Evolutionary conservation across 208 protist species (phyloP), one percentile per base, ranked within the genome.

Genomic region (Acanthamoeba royreba): DNA sequence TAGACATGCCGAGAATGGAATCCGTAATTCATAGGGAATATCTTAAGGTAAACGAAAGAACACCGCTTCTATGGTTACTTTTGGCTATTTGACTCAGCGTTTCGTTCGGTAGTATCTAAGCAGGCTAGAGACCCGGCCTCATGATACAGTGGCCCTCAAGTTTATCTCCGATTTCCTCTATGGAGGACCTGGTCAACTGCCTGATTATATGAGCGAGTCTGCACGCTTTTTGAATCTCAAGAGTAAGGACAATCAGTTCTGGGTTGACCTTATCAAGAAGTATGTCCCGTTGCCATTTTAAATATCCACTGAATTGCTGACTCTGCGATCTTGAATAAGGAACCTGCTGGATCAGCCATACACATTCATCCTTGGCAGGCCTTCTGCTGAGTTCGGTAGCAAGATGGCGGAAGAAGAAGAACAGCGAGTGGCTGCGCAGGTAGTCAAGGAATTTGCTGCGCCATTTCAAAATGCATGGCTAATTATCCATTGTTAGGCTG

Each of bases 1-100:
- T 95, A 35, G 94, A 95, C 88, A 93, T 95, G 92, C 46, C 94
- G 17, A 13, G 92, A 2, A 94, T 95, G 55, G 53, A 22, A 35
- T 42, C 40, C 3, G 53, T 94, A 25, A 94, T 95, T 8, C 49
- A 95, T 31, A 46, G 74, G 28, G 19, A 69, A 40, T 63, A 63
- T 43, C 46, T 95, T 19, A 85, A 93, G 33, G 40, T 93, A 86
- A 0, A 17, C 40, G n/a, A n/a, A n/a, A n/a, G n/a, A n/a, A n/a
- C n/a, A n/a, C n/a, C n/a, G n/a, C n/a, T n/a, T n/a, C n/a, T n/a
- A n/a, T n/a, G n/a, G n/a, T n/a, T n/a, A n/a, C n/a, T n/a, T n/a
- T 83, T 47, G 11, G 25, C 8, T 40, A 19, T 45, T 90, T 90
- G 46, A 63, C 15, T 40, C 17, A 2, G 1, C 8, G 33, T 35